phyloP scores from a whole-genome alignment of 768 basidiomycete genomes.

The Leccinum longicurvipes region DNA sequence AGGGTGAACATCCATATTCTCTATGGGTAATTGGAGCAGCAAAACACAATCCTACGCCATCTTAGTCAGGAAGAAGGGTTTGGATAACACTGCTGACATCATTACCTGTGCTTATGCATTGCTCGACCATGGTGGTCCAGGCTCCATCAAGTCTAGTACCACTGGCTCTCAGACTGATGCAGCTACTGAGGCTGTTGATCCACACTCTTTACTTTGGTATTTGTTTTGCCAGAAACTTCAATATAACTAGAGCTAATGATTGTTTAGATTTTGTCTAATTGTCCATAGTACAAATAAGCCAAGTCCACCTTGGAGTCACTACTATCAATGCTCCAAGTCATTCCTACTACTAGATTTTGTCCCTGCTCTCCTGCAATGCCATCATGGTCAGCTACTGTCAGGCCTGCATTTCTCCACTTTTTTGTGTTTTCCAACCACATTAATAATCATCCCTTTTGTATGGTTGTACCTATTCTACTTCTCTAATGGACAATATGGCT shows the following conservation, averaged over 20 bases:
- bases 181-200: neutral
- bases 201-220: neutral
- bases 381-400: too few relatives aligned
- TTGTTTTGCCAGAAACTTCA: neutral
- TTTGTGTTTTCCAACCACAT: too few relatives aligned
- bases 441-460: too few relatives aligned
- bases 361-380: too few relatives aligned
- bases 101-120: neutral
- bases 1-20: constrained; percentile 1
- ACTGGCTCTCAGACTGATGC: too few relatives aligned
- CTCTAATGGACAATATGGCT: too few relatives aligned
- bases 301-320: too few relatives aligned
- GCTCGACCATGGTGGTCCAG: neutral
- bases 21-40: constrained; percentile 1
- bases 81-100: neutral
- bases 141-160: neutral
- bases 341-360: too few relatives aligned
- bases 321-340: too few relatives aligned
- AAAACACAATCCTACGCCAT: neutral
- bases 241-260: neutral
- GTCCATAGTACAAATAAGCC: too few relatives aligned
- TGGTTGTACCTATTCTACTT: too few relatives aligned
- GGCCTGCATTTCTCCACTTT: too few relatives aligned
- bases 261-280: neutral
- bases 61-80: neutral